These are phyloP conservation scores for Pythium rhizo-oryzae DNA, from an alignment of 352 stramenopile species.

Conservation along the genomic window DNA sequence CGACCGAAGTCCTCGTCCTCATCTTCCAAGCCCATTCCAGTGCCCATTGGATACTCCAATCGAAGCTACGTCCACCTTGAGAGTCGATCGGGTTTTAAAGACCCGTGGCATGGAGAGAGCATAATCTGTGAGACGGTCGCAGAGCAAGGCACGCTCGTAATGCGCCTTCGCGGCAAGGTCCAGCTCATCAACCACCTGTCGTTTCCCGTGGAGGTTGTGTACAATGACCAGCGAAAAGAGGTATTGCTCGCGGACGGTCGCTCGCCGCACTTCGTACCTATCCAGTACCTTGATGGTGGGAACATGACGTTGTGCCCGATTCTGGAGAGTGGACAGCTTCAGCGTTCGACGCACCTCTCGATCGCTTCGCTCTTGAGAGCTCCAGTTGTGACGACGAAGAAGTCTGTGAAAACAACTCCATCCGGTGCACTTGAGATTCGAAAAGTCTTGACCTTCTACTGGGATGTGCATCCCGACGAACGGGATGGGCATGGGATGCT, in stretches of 20 bases:
- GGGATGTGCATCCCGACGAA: conserved; percentile 59
- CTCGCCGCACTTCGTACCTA: conserved; percentile 71
- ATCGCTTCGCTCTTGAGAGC: conserved; percentile 58
- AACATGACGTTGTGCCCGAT: conserved; percentile 77
- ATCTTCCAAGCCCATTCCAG: conserved; percentile 66
- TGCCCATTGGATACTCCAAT: conserved; percentile 89
- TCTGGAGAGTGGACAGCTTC: conserved; percentile 58
- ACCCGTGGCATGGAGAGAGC: conserved; percentile 76
- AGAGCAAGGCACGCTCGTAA: conserved; percentile 81
- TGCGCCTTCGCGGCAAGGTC: conserved; percentile 78
- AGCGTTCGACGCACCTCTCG: conserved; percentile 54
- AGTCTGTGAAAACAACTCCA: conserved; percentile 33
- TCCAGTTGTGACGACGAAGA: conserved; percentile 29
- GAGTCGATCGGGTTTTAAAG: conserved; percentile 53
- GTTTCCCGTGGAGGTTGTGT: conserved; percentile 75
- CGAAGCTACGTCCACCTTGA: conserved; percentile 84
- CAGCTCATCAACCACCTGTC: conserved; percentile 77
- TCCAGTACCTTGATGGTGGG: conserved; percentile 75
- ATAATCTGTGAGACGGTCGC: conserved; percentile 88
- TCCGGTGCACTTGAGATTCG: conserved; percentile 58
- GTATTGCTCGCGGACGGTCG: conserved; percentile 51
- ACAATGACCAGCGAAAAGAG: conserved; percentile 64
- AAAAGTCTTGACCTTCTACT: conserved; percentile 78
- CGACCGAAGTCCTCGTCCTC: conserved; percentile 60
- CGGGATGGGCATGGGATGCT: not conserved